These are phyloP conservation scores for Sugiyamaella mastotermitis DNA, from an alignment of 805 yeast species.

Conservation along the genomic window DNA sequence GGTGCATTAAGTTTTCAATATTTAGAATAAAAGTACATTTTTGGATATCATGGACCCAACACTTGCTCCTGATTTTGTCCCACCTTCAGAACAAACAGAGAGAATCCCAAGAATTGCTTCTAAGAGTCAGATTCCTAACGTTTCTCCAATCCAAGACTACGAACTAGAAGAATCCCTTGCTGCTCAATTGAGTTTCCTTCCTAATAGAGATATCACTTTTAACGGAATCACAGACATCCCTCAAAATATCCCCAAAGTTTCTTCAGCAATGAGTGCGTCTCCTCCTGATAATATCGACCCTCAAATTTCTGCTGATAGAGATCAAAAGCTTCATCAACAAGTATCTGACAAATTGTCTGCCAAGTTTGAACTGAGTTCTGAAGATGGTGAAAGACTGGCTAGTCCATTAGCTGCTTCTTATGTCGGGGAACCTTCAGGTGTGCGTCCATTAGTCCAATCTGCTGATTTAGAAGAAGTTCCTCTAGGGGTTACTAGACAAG, in stretches of 20 bases:
- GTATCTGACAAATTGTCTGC: background rate
- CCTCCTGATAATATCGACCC: constrained; percentile 5
- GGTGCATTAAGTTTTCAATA: too few relatives aligned
- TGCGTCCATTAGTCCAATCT: constrained; percentile 42
- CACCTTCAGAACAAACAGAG: constrained; percentile 57
- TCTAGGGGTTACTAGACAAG: constrained; percentile 85
- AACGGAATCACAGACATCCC: constrained; percentile 9
- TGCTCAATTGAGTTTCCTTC: background rate
- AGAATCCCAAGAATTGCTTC: constrained; percentile 27
- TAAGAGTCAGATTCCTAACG: constrained; percentile 42
- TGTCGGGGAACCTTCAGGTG: constrained; percentile 12
- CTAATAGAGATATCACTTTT: background rate
- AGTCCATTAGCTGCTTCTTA: constrained; percentile 11
- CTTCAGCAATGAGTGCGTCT: constrained; percentile 17
- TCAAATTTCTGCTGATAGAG: background rate
- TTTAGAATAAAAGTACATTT: too few relatives aligned
- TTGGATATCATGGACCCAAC: constrained; percentile 93
- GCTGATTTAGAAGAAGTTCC: constrained; percentile 98
- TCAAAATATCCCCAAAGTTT: constrained; percentile 12
- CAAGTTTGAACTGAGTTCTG: background rate
- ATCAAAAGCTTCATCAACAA: background rate
- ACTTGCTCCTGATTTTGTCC: constrained; percentile 82
- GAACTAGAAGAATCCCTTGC: constrained; percentile 72
- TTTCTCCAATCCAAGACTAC: constrained; percentile 70
- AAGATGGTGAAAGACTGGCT: constrained; percentile 2